Evolutionary conservation across 352 stramenopile species (phyloP).

Genomic region (Pythium insidiosum): DNA sequence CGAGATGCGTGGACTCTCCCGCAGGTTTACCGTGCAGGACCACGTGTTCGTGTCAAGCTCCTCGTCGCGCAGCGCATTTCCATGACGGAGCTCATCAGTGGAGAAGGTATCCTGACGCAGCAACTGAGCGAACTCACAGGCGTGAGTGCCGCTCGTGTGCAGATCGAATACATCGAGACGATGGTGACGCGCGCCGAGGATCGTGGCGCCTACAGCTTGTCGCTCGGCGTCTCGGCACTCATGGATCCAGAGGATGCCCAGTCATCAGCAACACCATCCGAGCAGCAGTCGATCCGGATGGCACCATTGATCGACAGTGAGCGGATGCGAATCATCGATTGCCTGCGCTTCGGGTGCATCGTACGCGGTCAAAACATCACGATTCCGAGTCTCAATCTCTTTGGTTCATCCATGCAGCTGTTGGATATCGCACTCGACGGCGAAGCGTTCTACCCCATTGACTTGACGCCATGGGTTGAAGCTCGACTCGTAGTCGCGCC

Average conservation of each 20-base stretch:
- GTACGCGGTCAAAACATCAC: slow-evolving; percentile 9
- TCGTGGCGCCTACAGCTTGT: slow-evolving; percentile 9
- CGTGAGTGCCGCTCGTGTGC: slow-evolving; percentile 8
- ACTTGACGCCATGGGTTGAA: slow-evolving; percentile 18
- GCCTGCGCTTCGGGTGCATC: slow-evolving; percentile 9
- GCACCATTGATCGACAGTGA: slow-evolving; percentile 10
- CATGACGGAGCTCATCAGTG: slow-evolving; percentile 16
- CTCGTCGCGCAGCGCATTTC: slow-evolving; percentile 14
- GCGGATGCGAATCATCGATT: slow-evolving; percentile 12
- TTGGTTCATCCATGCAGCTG: slow-evolving; percentile 12
- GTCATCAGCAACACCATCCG: background rate
- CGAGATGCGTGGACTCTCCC: no score
- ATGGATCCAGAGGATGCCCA: background rate
- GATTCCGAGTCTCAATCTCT: slow-evolving; percentile 14
- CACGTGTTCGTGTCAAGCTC: slow-evolving; percentile 21
- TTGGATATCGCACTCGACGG: slow-evolving; percentile 14
- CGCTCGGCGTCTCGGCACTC: slow-evolving; percentile 19
- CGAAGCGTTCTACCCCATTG: slow-evolving; percentile 21
- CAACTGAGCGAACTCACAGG: slow-evolving; percentile 19
- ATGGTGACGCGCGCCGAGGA: slow-evolving; percentile 5
- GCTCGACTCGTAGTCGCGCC: slow-evolving; percentile 8
- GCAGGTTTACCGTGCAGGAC: no score
- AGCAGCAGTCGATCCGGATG: background rate
- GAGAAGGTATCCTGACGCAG: slow-evolving; percentile 15
- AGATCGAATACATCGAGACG: slow-evolving; percentile 23